Evolutionary conservation across 768 basidiomycete genomes (phyloP), one percentile per base, ranked within the genome.

Genomic region (Russula emetica): DNA sequence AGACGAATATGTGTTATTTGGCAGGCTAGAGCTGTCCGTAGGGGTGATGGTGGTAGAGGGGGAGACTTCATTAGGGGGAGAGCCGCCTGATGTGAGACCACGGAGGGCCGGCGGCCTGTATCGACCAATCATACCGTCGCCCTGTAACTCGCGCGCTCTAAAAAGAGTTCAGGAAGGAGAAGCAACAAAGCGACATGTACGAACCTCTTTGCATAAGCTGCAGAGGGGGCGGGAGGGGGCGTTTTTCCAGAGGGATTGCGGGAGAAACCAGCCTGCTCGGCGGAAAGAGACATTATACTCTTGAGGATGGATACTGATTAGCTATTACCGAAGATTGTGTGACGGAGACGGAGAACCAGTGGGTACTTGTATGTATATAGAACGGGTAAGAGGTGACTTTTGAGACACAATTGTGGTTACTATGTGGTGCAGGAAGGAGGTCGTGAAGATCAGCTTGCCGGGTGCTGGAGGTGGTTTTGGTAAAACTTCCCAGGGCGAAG

Each of bases 201-300:
- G 34, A 51, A 92, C 91, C 92, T 85, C 82, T 92, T 93, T 36
- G 91, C 90, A 75, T 81, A 93, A 26, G 90, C 92, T 67, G 92
- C 91, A 61, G 92, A 94, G 61, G 92, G 92, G 18, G 91, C 92
- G 59, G 92, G 91, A 64, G 91, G 91, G 65, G 92, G 91, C 2
- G 91, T 94, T 78, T 93, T 94, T 66, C 92, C 92, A 72, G 90
- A 87, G 68, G 88, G 80, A 74, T 83, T 85, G 81, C 89, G 86
- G 83, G 88, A 91, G 78, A 88, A 82, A 79, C 81, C 80, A 79
- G 82, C 84, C 82, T 83, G 88, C 84, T 91, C 88, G 74, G 89
- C 84, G 75, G 90, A 90, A 83, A 92, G 85, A 80, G 91, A 92
- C 91, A 93, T 93, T 89, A 88, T 88, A 88, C 78, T 76, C 73